Evolutionary conservation across 768 basidiomycete genomes (phyloP).

Genomic region (Naganishia randhawae): DNA sequence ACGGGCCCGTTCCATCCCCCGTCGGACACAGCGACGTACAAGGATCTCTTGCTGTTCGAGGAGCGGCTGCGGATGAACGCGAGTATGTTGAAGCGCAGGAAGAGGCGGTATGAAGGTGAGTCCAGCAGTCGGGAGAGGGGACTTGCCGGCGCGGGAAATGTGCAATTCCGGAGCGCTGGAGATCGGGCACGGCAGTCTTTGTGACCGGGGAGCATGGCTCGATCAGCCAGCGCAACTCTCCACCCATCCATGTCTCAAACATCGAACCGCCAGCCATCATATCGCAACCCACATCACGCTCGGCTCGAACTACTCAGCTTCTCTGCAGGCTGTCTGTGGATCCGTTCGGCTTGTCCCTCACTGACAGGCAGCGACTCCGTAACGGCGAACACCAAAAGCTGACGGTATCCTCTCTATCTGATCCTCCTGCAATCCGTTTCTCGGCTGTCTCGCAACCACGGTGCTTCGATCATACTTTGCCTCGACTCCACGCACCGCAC

Average conservation of each 20-base stretch:
- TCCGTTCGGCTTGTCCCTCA: too few species aligned
- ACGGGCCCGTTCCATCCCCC: slow-evolving; percentile 58
- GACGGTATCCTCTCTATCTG: too few species aligned
- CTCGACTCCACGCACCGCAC: background rate
- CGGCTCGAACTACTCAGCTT: too few species aligned
- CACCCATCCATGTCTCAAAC: too few species aligned
- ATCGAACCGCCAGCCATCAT: too few species aligned
- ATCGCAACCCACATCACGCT: too few species aligned
- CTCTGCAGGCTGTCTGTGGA: too few species aligned
- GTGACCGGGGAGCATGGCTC: too few species aligned
- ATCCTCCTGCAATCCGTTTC: background rate
- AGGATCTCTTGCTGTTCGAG: slow-evolving; percentile 87
- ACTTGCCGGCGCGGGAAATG: background rate
- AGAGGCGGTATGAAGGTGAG: slow-evolving; percentile 57
- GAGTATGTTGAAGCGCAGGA: slow-evolving; percentile 61
- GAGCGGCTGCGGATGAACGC: slow-evolving; percentile 94
- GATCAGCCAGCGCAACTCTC: too few species aligned
- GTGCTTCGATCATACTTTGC: background rate
- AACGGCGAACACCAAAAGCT: too few species aligned
- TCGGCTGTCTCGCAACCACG: background rate
- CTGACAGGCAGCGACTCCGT: too few species aligned
- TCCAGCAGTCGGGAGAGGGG: slow-evolving; percentile 23
- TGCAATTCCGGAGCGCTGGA: background rate
- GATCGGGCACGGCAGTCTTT: too few species aligned
- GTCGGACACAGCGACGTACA: slow-evolving; percentile 72